Evolutionary conservation across 1,284 basidiomycete species (phyloP).

Genomic region (Ceratobasidium papillatum): DNA sequence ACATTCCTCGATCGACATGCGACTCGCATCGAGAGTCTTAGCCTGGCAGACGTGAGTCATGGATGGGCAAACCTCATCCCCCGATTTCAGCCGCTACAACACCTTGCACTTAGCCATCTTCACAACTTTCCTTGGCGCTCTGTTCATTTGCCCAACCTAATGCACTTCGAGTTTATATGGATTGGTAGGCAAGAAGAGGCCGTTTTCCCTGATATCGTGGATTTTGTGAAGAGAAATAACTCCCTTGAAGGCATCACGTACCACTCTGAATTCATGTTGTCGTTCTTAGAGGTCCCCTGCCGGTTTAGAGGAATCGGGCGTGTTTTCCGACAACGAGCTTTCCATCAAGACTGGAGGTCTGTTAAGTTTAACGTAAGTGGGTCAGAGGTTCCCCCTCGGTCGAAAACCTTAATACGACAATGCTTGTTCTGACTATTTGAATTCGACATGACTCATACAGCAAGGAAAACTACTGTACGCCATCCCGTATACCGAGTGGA

Average conservation of each 20-base stretch:
- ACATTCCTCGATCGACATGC: not conserved
- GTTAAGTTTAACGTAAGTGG: not conserved
- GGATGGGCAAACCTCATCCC: conserved; percentile 9
- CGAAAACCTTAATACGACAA: not conserved
- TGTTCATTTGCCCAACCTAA: not conserved
- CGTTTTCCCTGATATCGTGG: not conserved
- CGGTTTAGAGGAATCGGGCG: not conserved
- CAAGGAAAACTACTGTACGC: not conserved
- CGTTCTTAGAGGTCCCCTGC: not conserved
- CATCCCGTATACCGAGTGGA: not conserved
- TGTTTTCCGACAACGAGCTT: not conserved
- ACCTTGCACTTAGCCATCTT: not conserved
- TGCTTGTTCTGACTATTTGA: not conserved
- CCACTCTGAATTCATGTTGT: not conserved
- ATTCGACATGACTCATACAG: not conserved
- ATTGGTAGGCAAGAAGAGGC: not conserved
- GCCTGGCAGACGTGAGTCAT: not conserved
- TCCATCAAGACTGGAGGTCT: not conserved
- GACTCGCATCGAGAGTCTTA: not conserved
- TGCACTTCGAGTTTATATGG: conserved; percentile 11
- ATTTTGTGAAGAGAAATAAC: not conserved
- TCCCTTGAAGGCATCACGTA: not conserved
- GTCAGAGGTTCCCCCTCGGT: too few species aligned
- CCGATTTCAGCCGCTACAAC: not conserved
- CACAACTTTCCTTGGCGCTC: conserved; percentile 12